Base-by-base conservation (phyloP, 1,139 yeast species). In the Lodderomyces theae region DNA sequence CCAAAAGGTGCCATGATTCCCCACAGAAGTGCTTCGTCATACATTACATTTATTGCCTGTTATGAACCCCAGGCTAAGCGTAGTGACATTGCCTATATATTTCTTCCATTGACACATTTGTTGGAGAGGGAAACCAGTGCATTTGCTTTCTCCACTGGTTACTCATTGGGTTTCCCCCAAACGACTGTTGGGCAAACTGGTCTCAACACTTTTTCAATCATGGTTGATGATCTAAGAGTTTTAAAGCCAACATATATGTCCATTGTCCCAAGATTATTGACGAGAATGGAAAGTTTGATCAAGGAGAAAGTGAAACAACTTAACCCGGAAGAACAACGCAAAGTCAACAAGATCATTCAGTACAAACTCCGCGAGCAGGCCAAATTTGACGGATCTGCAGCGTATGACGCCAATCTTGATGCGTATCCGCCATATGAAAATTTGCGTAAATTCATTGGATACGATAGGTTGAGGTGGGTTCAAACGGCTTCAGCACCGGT, bases 1-100 rank as follows among this genome's bases (percentile, higher is more conserved):
- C 88, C 88, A 16, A 82, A 82, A 58, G 88, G 88, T 34, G 88
- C 79, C 6, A 72, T 76, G 39, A 57, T 82, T 46, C 63, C 77
- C 2, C 87, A 82, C 39, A 60, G 61, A 22, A 66, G 65, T 44
- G 70, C 78, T 2, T 64, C 75, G 3, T 69, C 83, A 6, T 79
- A 77, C 4, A 51, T 72, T 17, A 59, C 60, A 2, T 58, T 57
- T 44, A 45, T 60, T 5, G 41, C 43, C 10, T 38, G 49, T 11
- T 45, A 38, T 25, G 49, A 46, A 31, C 52, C 54, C 4, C 52
- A 45, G n/a, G 49, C 54, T 13, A 36, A 42, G 6, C 21, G 35
- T 6, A 49, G 50, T 4, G 56, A 52, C n/a, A 46, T 47, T 39
- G 60, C 56, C 39, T 57, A 44, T 29, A 51, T 57, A 8, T 66